Base-by-base conservation (phyloP, 106 monocot species). In the Dioscorea zingiberensis region DNA sequence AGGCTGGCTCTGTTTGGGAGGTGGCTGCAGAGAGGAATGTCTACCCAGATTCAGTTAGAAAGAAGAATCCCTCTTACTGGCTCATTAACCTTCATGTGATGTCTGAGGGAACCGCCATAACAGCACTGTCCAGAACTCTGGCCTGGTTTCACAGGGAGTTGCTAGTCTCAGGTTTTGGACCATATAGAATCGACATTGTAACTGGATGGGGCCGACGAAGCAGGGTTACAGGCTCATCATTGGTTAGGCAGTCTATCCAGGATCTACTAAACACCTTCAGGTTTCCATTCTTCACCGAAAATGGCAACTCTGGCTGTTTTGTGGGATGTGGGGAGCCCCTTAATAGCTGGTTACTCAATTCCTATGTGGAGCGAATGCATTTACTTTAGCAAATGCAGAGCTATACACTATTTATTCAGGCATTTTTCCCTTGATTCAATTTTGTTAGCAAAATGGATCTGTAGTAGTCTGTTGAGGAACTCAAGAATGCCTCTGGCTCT, bases 201-300 rank as follows among this genome's bases (percentile, higher is more conserved):
- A 97, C 97, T 1, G 97, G 97, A 1, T 97, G 97, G 97, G 92
- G 97, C 3, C 81, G 88, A 57, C 62, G 97, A 71, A 97, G 97
- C 70, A 80, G 88, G 59, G 75, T 92, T n/a, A 92, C 92, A 13
- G 97, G 97, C 4, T 74, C 88, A 45, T 92, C 91, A 21, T 63
- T 92, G 58, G 92, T 97, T 10, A 80, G 91, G 73, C 80, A 87
- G 25, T 81, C 92, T 3, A 77, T 97, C n/a, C 58, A 78, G 72
- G 85, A 97, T 27, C 77, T 97, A 62, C 75, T 97, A 14, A 45
- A 71, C 63, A 64, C 81, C 49, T 97, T 86, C 44, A 54, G 58
- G 59, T 97, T 92, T 70, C 97, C 97, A 3, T 89, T 93, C 69
- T 78, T 80, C 45, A 66, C 77, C 15, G 83, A 80, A 14, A 76